These are phyloP conservation scores for Rubroboletus satanas DNA, from an alignment of 768 basidiomycete species.

Conservation along the genomic window DNA sequence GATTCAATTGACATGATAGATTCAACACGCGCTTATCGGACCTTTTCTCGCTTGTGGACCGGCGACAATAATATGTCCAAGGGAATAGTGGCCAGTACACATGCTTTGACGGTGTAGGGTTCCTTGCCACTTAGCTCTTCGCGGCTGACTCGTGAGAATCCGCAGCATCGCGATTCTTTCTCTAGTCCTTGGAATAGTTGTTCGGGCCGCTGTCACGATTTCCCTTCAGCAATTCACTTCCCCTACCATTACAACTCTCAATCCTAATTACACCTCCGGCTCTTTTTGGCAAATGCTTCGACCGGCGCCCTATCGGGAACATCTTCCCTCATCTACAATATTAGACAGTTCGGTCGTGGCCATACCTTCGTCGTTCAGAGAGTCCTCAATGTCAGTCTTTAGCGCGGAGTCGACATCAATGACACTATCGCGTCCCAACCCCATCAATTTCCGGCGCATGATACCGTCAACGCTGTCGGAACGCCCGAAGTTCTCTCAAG, in stretches of 20 bases:
- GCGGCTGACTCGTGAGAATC: conserved; percentile 9
- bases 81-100: conserved; percentile 44
- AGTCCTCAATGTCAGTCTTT: conserved; percentile 50
- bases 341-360: conserved; percentile 28
- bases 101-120: conserved; percentile 65
- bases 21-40: conserved; percentile 39
- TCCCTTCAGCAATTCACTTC: conserved; percentile 23
- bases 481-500: conserved; percentile 29
- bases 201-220: conserved; percentile 24
- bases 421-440: conserved; percentile 21
- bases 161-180: conserved; percentile 67
- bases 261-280: conserved; percentile 26
- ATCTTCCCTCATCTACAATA: conserved; percentile 27
- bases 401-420: conserved; percentile 41
- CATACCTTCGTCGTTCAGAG: conserved; percentile 42
- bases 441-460: conserved; percentile 21
- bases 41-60: conserved; percentile 44
- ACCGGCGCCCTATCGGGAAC: conserved; percentile 39
- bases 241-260: conserved; percentile 13
- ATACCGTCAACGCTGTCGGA: conserved; percentile 26
- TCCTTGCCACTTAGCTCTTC: conserved; percentile 8
- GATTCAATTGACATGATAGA: conserved; percentile 43
- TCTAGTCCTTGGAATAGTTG: conserved; percentile 55
- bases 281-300: conserved; percentile 42
- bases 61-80: conserved; percentile 33